Percentiles rank a stretch among this genome's conserved stretches.
Conservation (phyloP, 495 filamentous ascomycete genomes). For the Xylaria flabelliformis region DNA sequence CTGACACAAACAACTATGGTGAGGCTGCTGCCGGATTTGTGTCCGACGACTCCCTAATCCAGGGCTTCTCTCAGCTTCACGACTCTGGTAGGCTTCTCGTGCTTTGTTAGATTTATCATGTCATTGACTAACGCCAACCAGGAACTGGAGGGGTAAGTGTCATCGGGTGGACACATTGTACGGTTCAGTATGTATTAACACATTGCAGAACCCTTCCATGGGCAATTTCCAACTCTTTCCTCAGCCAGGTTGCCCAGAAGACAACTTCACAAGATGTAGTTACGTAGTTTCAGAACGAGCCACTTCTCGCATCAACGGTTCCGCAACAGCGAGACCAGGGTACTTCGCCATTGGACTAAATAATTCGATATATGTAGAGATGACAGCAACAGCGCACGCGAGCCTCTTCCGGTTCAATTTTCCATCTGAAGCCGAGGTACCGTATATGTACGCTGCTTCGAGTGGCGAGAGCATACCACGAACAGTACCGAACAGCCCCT, state of each 20-base stretch:
- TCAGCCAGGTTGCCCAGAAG: slow-evolving; percentile 67
- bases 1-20: slow-evolving; percentile 60
- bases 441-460: neutral
- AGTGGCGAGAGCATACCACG: neutral
- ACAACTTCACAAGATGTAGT: slow-evolving; percentile 66
- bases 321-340: slow-evolving; percentile 65
- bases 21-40: slow-evolving; percentile 75
- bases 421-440: slow-evolving; percentile 41
- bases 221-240: slow-evolving; percentile 80
- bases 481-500: slow-evolving; percentile 58
- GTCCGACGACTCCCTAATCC: slow-evolving; percentile 57
- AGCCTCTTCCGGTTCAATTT: slow-evolving; percentile 76
- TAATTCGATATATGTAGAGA: slow-evolving; percentile 70
- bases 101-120: slow-evolving; percentile 4
- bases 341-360: slow-evolving; percentile 70
- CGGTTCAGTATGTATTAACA: slow-evolving; percentile 37
- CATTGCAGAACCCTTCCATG: slow-evolving; percentile 59
- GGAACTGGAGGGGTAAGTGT: slow-evolving; percentile 62
- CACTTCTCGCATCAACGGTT: slow-evolving; percentile 54
- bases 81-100: slow-evolving; percentile 58
- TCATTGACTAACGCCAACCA: slow-evolving; percentile 30
- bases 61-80: slow-evolving; percentile 69
- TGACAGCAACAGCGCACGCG: slow-evolving; percentile 70
- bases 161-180: slow-evolving; percentile 14
- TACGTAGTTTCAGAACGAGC: slow-evolving; percentile 61